Percentiles rank a stretch among this genome's conserved stretches.
phyloP scores from a whole-genome alignment of 1,139 yeast species.

The Suhomyces panamericanus region DNA sequence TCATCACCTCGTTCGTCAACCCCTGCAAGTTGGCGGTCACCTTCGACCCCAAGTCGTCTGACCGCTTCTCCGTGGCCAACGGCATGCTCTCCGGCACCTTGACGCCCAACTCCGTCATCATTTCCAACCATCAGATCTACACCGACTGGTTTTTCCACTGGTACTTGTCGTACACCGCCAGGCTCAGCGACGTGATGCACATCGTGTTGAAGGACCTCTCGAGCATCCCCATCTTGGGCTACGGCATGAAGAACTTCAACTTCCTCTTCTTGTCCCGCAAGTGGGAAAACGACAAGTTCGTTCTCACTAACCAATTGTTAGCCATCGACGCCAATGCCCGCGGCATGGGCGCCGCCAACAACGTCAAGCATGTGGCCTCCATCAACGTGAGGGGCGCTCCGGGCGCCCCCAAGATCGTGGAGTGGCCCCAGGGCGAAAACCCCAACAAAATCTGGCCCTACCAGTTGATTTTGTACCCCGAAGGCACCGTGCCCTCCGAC shows the following conservation, averaged over 20 bases:
- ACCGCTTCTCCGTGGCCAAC: conserved; percentile 19
- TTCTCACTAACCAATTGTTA: conserved; percentile 55
- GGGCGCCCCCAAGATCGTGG: conserved; percentile 18
- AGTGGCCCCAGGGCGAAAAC: conserved; percentile 43
- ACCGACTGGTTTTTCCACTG: conserved; percentile 94
- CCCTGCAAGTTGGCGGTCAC: conserved; percentile 46
- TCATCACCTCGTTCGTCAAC: conserved; percentile 42
- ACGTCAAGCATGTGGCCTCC: conserved; percentile 37
- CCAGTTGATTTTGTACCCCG: conserved; percentile 77
- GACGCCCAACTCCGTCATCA: conserved; percentile 57
- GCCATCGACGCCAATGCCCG: conserved; percentile 56
- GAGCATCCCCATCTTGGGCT: conserved; percentile 75
- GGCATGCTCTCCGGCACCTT: conserved; percentile 36
- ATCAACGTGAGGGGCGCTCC: conserved; percentile 14
- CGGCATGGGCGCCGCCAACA: conserved; percentile 53
- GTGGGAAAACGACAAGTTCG: conserved; percentile 74
- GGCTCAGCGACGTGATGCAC: conserved; percentile 61
- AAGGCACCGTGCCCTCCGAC: conserved; percentile 84
- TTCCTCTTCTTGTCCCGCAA: conserved; percentile 82
- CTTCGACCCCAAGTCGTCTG: conserved; percentile 30
- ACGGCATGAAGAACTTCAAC: conserved; percentile 79
- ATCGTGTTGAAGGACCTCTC: conserved; percentile 78
- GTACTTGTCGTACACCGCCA: conserved; percentile 78
- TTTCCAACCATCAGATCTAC: conserved; percentile 89
- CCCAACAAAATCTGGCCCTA: conserved; percentile 44